These are phyloP conservation scores for Malus sieversii DNA, from an alignment of 306 rosid genomes.

Conservation along the genomic window DNA sequence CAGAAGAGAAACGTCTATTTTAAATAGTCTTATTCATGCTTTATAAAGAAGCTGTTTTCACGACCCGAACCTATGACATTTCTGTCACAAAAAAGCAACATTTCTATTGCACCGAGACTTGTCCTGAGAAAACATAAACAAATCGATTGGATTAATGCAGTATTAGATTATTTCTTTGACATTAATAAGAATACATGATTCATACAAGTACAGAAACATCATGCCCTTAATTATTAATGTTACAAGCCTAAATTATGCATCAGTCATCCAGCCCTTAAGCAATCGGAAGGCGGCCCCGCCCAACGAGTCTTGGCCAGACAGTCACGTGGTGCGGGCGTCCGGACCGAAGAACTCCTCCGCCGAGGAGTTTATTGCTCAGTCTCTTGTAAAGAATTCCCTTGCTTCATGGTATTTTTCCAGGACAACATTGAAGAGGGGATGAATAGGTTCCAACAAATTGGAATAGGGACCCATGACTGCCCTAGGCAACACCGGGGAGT, in stretches of 20 bases:
- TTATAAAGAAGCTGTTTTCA: too few relatives aligned
- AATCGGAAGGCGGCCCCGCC: too few relatives aligned
- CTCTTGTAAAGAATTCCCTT: constrained; percentile 45
- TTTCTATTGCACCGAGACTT: too few relatives aligned
- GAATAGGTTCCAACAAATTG: constrained; percentile 72
- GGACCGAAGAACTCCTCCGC: too few relatives aligned
- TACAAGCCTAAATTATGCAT: neutral
- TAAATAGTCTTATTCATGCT: too few relatives aligned
- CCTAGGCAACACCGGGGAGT: constrained; percentile 46
- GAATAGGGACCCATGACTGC: constrained; percentile 62
- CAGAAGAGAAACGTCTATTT: too few relatives aligned
- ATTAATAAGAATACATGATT: neutral
- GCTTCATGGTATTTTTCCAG: constrained; percentile 59
- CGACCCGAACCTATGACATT: too few relatives aligned
- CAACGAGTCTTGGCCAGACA: too few relatives aligned
- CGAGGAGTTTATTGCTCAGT: constrained; percentile 14
- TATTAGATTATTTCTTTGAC: neutral
- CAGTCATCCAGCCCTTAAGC: neutral
- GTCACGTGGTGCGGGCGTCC: too few relatives aligned
- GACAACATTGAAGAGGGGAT: constrained; percentile 74
- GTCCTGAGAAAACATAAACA: too few relatives aligned
- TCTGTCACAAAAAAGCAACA: too few relatives aligned
- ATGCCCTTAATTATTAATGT: neutral
- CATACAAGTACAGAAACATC: neutral
- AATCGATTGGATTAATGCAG: neutral